Percentiles rank a stretch among this genome's conserved stretches.
Evolutionary conservation across 169 alveolate species (phyloP).

Genomic region (Plasmodium berghei): DNA sequence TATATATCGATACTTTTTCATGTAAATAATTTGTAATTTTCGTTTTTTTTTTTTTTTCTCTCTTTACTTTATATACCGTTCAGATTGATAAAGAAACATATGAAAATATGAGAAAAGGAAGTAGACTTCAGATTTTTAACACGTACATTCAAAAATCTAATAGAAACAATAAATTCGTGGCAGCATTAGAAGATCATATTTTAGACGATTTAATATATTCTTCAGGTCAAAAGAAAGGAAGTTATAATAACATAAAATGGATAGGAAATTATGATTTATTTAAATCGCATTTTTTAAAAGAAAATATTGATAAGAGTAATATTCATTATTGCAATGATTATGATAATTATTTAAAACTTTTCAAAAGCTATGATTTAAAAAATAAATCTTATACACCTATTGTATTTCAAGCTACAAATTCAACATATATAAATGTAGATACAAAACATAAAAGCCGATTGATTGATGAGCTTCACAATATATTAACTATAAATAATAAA

Average conservation of each 20-base stretch:
- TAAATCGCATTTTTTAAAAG: constrained; percentile 38
- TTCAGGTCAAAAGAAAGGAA: constrained; percentile 11
- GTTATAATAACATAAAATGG: constrained; percentile 5
- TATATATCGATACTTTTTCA: not conserved
- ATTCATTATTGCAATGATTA: not conserved
- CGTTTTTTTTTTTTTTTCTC: not conserved
- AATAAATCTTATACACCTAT: constrained; percentile 34
- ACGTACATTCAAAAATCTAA: constrained; percentile 37
- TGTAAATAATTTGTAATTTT: not conserved
- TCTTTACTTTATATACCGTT: not conserved
- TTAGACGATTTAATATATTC: constrained; percentile 26
- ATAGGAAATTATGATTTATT: constrained; percentile 31
- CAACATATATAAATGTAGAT: constrained; percentile 64
- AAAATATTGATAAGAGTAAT: constrained; percentile 7
- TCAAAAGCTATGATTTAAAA: constrained; percentile 12
- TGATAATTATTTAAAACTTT: constrained; percentile 21
- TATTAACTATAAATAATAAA: constrained; percentile 11
- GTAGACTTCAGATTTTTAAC: constrained; percentile 47
- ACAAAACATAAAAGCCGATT: constrained; percentile 39
- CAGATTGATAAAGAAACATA: constrained; percentile 69
- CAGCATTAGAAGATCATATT: constrained; percentile 13
- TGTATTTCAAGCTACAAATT: constrained; percentile 45
- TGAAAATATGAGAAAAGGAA: constrained; percentile 35
- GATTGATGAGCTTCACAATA: constrained; percentile 34
- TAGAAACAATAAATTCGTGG: constrained; percentile 37